Evolutionary conservation across 495 filamentous ascomycete genomes (phyloP).

Genomic region (Hypoxylon fuscum): DNA sequence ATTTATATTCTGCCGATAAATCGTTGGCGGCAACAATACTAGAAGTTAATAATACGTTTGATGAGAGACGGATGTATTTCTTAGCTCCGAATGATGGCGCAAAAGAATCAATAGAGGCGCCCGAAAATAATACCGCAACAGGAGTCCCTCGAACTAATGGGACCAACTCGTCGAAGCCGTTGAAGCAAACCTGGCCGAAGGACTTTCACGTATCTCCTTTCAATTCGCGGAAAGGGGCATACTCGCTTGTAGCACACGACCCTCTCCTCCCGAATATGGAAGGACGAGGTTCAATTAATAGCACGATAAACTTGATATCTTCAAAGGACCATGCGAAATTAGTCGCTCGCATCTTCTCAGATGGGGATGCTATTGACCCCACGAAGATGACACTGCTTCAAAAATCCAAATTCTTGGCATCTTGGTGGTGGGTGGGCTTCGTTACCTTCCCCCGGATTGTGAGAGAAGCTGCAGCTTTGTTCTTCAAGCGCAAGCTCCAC

Average conservation of each 20-base stretch:
- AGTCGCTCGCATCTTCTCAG: conserved; percentile 61
- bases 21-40: conserved; percentile 73
- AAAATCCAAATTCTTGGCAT: conserved; percentile 57
- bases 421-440: conserved; percentile 71
- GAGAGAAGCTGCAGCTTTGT: conserved; percentile 63
- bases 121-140: conserved; percentile 10
- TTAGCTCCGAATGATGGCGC: conserved; percentile 48
- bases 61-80: conserved; percentile 73
- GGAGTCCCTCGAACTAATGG: conserved; percentile 2
- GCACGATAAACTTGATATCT: conserved; percentile 65
- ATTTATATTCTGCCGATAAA: conserved; percentile 69
- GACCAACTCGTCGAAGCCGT: conserved; percentile 34
- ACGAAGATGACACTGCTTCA: conserved; percentile 47
- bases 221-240: conserved; percentile 70
- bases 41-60: conserved; percentile 83
- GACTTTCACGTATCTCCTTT: conserved; percentile 82
- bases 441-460: conserved; percentile 70
- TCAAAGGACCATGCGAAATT: conserved; percentile 65
- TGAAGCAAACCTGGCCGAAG: conserved; percentile 66
- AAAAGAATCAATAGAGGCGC: conserved; percentile 14
- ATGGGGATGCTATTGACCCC: conserved; percentile 60
- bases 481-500: conserved; percentile 60
- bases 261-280: conserved; percentile 55
- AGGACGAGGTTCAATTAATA: conserved; percentile 54
- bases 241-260: conserved; percentile 64